These are phyloP conservation scores for Alternaria brassicae DNA, from an alignment of 2,329 filamentous ascomycete genomes.

Conservation along the genomic window DNA sequence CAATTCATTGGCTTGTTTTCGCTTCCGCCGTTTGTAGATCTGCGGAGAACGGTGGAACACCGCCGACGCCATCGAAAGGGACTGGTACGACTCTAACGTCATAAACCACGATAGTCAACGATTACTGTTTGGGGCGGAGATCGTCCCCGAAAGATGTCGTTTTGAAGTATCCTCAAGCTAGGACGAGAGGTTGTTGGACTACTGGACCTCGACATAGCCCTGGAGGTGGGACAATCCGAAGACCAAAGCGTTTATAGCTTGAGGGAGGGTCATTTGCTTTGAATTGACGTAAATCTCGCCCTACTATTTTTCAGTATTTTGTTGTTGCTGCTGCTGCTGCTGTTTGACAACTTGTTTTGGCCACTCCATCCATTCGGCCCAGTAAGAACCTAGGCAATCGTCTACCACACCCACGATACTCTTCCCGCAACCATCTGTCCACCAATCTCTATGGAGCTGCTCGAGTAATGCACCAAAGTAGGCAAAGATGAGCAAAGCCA, in stretches of 20 bases:
- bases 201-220: neutral
- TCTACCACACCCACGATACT: constrained; percentile 24
- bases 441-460: constrained; percentile 23
- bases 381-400: constrained; percentile 25
- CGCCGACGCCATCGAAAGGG: neutral
- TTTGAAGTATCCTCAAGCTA: neutral
- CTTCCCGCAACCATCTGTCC: constrained; percentile 31
- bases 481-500: constrained; percentile 28
- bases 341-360: constrained; percentile 9
- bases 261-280: neutral
- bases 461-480: constrained; percentile 25
- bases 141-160: neutral
- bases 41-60: neutral
- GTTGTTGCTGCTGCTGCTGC: neutral
- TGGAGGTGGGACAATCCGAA: neutral
- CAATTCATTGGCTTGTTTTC: neutral
- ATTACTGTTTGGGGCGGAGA: neutral
- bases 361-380: constrained; percentile 23
- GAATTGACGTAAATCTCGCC: neutral
- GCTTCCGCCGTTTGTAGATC: neutral
- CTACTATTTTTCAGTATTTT: neutral
- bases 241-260: constrained; percentile 12
- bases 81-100: neutral
- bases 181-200: neutral
- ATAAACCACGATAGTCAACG: neutral